Percentiles rank a stretch among this genome's conserved stretches.
phyloP scores from a whole-genome alignment of 2,329 filamentous ascomycete species.

The Fusarium sp. region DNA sequence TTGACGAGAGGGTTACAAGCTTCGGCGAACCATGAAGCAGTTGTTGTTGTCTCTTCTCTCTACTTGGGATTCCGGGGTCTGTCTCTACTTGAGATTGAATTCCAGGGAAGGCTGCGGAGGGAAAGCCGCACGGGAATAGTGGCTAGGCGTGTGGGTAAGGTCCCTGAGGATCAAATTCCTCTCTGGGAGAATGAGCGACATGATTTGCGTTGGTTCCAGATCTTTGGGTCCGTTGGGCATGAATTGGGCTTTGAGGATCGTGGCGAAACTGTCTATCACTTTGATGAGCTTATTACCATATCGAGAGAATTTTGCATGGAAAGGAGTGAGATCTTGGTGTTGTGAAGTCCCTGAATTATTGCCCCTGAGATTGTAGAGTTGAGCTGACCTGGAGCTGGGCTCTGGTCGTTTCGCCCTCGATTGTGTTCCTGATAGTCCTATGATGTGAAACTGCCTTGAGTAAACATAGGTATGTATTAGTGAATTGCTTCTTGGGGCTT shows the following conservation, averaged over 20 bases:
- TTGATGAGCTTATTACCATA: conserved; percentile 1
- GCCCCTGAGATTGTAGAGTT: conserved; percentile 16
- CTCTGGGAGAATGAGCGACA: conserved; percentile 28
- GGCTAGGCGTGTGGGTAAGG: background rate
- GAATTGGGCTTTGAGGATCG: conserved; percentile 19
- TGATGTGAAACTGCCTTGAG: conserved; percentile 4
- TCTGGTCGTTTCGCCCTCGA: background rate
- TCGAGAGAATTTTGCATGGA: background rate
- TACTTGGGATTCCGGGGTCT: too few species aligned
- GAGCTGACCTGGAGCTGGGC: background rate
- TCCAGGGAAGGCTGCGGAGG: background rate
- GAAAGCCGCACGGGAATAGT: conserved; percentile 15
- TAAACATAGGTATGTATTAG: conserved; percentile 32
- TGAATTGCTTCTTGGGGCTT: conserved; percentile 31
- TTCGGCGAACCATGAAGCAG: conserved; percentile 18
- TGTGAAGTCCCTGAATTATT: conserved; percentile 5
- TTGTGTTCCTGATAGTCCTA: background rate
- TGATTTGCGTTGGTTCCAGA: conserved; percentile 34
- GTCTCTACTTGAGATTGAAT: background rate
- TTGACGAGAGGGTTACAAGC: background rate
- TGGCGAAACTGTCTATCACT: background rate
- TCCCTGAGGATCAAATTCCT: conserved; percentile 38
- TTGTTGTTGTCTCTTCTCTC: conserved; percentile 37
- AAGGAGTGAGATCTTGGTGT: background rate
- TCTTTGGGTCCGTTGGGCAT: conserved; percentile 39